Evolutionary conservation across 108 stramenopile species (phyloP).

Genomic region (Fistulifera pelliculosa): DNA sequence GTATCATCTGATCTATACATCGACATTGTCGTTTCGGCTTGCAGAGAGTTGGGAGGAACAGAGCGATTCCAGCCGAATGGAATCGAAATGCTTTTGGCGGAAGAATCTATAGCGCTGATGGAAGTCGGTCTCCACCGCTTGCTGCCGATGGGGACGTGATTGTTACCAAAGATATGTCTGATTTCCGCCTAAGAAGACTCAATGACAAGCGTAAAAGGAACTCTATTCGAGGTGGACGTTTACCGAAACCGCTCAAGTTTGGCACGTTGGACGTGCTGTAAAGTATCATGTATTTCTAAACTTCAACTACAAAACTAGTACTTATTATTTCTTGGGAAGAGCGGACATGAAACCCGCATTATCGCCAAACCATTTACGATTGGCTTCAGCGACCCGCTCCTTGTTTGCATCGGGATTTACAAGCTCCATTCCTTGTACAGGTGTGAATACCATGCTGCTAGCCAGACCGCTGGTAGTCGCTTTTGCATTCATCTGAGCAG

Average conservation of each 20-base stretch:
- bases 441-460: conserved; percentile 79
- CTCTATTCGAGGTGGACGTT: conserved; percentile 58
- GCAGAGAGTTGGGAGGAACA: conserved; percentile 23
- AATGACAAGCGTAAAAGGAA: conserved; percentile 45
- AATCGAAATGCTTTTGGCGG: conserved; percentile 52
- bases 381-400: conserved; percentile 58
- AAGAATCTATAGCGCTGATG: conserved; percentile 28
- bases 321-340: conserved; percentile 30
- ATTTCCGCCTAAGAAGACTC: conserved; percentile 63
- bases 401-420: conserved; percentile 81
- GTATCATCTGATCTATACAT: conserved; percentile 48
- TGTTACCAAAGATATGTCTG: conserved; percentile 47
- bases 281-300: background rate
- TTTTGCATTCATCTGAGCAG: conserved; percentile 30
- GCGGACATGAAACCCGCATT: conserved; percentile 83
- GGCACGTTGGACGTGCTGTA: background rate
- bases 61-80: conserved; percentile 61
- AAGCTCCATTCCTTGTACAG: conserved; percentile 79
- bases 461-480: conserved; percentile 60
- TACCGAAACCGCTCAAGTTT: conserved; percentile 9
- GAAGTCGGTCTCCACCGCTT: conserved; percentile 45
- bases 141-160: conserved; percentile 54
- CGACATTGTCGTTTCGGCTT: conserved; percentile 39
- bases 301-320: background rate
- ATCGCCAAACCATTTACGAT: conserved; percentile 83